Base-by-base conservation (phyloP, 768 basidiomycete genomes). In the Coprinellus aureogranulatus region DNA sequence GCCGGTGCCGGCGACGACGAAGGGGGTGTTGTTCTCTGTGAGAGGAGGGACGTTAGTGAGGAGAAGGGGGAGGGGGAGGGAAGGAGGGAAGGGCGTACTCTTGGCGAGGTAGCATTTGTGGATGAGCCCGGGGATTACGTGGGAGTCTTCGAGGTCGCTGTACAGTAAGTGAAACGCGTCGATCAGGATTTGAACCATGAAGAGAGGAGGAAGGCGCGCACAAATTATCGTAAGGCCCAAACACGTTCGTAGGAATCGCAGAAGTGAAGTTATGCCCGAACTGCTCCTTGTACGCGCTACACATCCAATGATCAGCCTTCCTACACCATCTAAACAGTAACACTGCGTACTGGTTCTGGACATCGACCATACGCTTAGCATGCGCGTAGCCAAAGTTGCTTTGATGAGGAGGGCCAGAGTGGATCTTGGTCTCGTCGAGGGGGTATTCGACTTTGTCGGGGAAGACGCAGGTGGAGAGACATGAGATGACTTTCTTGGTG, bases 301-400 rank as follows among this genome's bases (percentile, higher is more conserved):
- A 31, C 27, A 5, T 18, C 10, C 37, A 18, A 9, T 18, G 18
- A 18, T 9, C 37, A 9, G 37, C 10, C 10, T 18, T 39, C 37
- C 9, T 9, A 9, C 10, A 39, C 18, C 10, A 18, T 9, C 10
- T 18, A 18, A 39, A 9, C 18, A 18, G 37, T 18, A 12, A 44
- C 22, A 20, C 61, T 9, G 64, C 88, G 56, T 58, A 94, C 94
- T 90, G 94, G 68, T 98, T 98, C 68, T 93, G 90, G 1, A 97
- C 86, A 68, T 98, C 96, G 8, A 98, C 93, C 81, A 98, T 83
- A 20, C 95, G 83, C 74, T 98, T 98, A 41, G 93, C 94, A 65
- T 98, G 89, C 1, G 96, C 91, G 65, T 98, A 98, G 28, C 95
- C 96, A 75, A 92, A 98, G 81, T 98, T 98, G 64, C 91, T 93